Conservation (phyloP, 1,284 basidiomycete species). For the Leccinum pachyderme region DNA sequence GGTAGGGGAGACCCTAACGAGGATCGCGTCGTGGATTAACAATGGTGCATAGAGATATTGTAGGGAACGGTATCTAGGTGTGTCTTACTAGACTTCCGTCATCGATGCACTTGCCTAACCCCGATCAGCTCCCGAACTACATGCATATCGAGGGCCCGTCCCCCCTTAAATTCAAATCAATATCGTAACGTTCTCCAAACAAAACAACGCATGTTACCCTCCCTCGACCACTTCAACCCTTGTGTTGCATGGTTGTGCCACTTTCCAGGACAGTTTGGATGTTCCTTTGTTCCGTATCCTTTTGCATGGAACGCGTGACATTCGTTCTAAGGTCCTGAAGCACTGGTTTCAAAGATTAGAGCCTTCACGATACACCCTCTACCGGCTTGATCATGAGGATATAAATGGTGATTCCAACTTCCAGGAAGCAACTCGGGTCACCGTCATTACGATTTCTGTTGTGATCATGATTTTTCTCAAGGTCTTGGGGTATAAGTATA, state of each 20-base stretch:
- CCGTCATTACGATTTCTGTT: neutral
- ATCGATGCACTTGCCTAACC: neutral
- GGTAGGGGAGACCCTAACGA: constrained; percentile 43
- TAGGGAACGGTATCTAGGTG: neutral
- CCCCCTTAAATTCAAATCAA: neutral
- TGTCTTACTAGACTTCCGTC: neutral
- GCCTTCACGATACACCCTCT: neutral
- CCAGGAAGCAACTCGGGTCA: too few relatives aligned
- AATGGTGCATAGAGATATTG: neutral
- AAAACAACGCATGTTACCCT: neutral
- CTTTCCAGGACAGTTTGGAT: neutral
- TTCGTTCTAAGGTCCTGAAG: too few relatives aligned
- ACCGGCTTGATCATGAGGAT: too few relatives aligned
- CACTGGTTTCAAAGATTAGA: too few relatives aligned
- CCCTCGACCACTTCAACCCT: neutral
- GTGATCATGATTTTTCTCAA: neutral
- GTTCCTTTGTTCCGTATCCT: too few relatives aligned
- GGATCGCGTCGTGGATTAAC: constrained; percentile 46
- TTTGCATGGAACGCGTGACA: too few relatives aligned
- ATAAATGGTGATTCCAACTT: too few relatives aligned
- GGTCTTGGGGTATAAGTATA: neutral
- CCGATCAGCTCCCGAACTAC: neutral
- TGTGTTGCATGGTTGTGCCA: neutral
- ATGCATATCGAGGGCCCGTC: neutral
- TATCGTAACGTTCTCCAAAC: neutral